Percentiles rank a stretch among this genome's conserved stretches.
phyloP scores from a whole-genome alignment of 1,284 basidiomycete genomes.

The Apiotrichum laibachii region DNA sequence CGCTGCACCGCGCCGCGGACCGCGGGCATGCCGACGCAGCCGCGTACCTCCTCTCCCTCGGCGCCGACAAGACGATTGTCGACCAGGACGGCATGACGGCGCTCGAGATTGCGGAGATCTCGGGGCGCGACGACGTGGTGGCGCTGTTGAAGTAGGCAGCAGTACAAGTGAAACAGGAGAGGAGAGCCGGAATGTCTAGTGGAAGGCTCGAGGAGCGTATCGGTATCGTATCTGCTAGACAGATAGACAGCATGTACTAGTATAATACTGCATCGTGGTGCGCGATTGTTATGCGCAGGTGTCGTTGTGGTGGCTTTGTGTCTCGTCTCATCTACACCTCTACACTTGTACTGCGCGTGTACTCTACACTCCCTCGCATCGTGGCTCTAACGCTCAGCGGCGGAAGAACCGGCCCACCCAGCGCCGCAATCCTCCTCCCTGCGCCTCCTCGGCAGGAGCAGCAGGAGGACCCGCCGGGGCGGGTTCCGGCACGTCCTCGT shows the following conservation, averaged over 20 bases:
- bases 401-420: background rate
- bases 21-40: conserved; percentile 65
- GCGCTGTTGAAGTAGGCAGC: conserved; percentile 15
- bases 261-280: background rate
- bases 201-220: background rate
- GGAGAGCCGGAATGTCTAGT: too few relatives aligned
- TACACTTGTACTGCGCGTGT: background rate
- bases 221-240: background rate
- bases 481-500: background rate
- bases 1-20: conserved; percentile 80
- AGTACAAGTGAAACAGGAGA: too few relatives aligned
- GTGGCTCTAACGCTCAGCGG: background rate
- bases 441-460: background rate
- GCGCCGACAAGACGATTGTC: conserved; percentile 65
- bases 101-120: conserved; percentile 32
- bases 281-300: too few relatives aligned
- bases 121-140: conserved; percentile 31
- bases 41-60: conserved; percentile 61
- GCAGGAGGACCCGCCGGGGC: background rate
- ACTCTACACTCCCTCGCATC: background rate
- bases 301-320: background rate
- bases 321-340: background rate
- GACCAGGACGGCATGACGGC: conserved; percentile 46
- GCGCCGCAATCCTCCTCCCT: background rate
- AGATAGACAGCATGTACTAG: background rate